Evolutionary conservation across 1,284 basidiomycete genomes (phyloP).

Genomic region (Ustilago crameri): DNA sequence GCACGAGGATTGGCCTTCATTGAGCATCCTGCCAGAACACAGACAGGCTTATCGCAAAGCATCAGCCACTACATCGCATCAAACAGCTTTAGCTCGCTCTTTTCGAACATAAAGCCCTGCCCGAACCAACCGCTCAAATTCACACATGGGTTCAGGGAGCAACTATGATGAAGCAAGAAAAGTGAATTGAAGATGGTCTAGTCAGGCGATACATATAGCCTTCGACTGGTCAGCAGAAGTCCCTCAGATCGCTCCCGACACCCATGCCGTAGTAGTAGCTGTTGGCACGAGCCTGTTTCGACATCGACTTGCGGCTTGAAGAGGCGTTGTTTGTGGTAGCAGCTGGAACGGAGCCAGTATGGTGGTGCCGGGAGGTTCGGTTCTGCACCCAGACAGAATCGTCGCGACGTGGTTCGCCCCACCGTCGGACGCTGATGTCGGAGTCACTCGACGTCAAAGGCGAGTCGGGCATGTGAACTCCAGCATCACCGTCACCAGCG

Average conservation of each 20-base stretch:
- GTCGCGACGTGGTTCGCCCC: conserved; percentile 35
- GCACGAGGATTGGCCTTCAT: not conserved
- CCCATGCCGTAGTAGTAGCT: conserved; percentile 39
- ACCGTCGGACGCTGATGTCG: conserved; percentile 45
- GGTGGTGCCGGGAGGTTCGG: conserved; percentile 7
- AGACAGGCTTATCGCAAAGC: too few species aligned
- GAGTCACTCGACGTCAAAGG: conserved; percentile 50
- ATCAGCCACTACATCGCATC: too few species aligned
- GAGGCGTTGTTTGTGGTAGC: not conserved
- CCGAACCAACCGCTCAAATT: too few species aligned
- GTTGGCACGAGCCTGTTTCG: conserved; percentile 13
- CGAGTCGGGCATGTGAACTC: conserved; percentile 21
- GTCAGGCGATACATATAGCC: too few species aligned
- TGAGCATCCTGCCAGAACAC: too few species aligned
- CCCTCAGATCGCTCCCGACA: conserved; percentile 18
- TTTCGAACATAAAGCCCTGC: too few species aligned
- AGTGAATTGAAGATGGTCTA: too few species aligned
- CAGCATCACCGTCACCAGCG: not conserved
- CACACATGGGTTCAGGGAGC: too few species aligned
- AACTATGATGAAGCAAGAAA: too few species aligned
- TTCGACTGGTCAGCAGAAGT: conserved; percentile 29
- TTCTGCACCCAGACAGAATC: conserved; percentile 14
- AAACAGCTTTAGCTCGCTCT: too few species aligned
- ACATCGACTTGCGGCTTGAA: conserved; percentile 2
- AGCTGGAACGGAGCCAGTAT: conserved; percentile 12